Percentiles rank a stretch among this genome's conserved stretches.
Evolutionary conservation across 169 alveolate genomes (phyloP).

Genomic region (Cyclospora cayetanensis): DNA sequence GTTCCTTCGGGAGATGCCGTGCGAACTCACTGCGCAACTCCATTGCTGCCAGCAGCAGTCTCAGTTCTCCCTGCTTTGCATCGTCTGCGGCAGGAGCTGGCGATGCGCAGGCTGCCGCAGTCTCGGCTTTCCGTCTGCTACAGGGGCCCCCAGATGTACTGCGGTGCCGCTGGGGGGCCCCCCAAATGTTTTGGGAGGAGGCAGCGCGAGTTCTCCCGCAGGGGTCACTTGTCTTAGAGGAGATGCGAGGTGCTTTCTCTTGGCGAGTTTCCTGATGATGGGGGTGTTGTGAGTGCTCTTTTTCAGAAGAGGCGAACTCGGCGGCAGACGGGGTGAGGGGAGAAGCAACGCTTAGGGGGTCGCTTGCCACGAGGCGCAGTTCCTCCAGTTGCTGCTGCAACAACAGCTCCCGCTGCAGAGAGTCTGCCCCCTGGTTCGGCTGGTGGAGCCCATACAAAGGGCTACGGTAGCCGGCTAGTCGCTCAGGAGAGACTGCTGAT

Average conservation of each 20-base stretch:
- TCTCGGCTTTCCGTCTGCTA: neutral
- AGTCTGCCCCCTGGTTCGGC: neutral
- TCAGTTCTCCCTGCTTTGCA: neutral
- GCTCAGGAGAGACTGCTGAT: neutral
- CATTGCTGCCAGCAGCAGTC: neutral
- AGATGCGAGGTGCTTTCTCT: neutral
- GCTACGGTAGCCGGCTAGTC: neutral
- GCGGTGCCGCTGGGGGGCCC: conserved; percentile 7
- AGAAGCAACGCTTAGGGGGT: neutral
- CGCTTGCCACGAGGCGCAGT: neutral
- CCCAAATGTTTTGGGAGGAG: too few relatives aligned
- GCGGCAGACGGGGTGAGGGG: neutral
- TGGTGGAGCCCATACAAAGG: neutral
- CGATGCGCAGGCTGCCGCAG: neutral
- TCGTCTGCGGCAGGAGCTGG: neutral
- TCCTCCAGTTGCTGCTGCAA: conserved; percentile 13
- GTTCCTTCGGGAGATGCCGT: neutral
- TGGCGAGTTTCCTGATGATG: neutral
- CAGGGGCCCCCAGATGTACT: neutral
- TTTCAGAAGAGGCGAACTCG: neutral
- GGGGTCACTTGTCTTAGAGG: neutral
- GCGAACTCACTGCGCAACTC: neutral
- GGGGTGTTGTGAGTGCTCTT: neutral
- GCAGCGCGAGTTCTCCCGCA: neutral
- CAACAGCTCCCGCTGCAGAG: neutral